Evolutionary conservation across 1,284 basidiomycete species (phyloP).

Genomic region (Cutaneotrichosporon cyanovorans): DNA sequence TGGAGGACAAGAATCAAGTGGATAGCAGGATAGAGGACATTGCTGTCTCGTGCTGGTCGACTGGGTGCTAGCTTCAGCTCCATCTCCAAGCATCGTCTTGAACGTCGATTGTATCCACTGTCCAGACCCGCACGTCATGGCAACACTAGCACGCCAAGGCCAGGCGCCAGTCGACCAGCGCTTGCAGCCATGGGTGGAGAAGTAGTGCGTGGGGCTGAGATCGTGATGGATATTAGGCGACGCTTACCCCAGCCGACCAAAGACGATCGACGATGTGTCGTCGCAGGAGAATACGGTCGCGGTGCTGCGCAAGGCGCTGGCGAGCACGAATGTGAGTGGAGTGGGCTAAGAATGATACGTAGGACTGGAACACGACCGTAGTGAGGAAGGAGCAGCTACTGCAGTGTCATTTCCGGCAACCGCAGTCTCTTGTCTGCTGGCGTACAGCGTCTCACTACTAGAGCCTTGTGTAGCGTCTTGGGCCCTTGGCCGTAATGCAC

Average conservation of each 20-base stretch:
- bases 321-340: slow-evolving; percentile 73
- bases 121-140: too few relatives aligned
- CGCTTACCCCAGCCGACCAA: slow-evolving; percentile 64
- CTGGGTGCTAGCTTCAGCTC: too few relatives aligned
- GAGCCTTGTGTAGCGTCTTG: too few relatives aligned
- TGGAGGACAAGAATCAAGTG: too few relatives aligned
- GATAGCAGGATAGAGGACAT: too few relatives aligned
- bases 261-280: slow-evolving; percentile 94
- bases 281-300: slow-evolving; percentile 94
- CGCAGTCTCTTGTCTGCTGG: too few relatives aligned
- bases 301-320: slow-evolving; percentile 82
- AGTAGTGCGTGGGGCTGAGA: slow-evolving; percentile 83
- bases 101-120: too few relatives aligned
- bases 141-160: slow-evolving; percentile 4
- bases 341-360: not conserved
- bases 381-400: not conserved
- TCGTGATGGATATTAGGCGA: too few relatives aligned
- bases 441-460: too few relatives aligned
- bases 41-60: too few relatives aligned
- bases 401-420: not conserved
- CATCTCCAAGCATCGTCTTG: too few relatives aligned
- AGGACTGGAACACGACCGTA: not conserved
- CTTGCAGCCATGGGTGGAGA: slow-evolving; percentile 93
- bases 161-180: slow-evolving; percentile 47
- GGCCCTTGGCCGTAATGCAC: too few relatives aligned